phyloP scores from a whole-genome alignment of 1,284 basidiomycete genomes.

The Irpex sp. region DNA sequence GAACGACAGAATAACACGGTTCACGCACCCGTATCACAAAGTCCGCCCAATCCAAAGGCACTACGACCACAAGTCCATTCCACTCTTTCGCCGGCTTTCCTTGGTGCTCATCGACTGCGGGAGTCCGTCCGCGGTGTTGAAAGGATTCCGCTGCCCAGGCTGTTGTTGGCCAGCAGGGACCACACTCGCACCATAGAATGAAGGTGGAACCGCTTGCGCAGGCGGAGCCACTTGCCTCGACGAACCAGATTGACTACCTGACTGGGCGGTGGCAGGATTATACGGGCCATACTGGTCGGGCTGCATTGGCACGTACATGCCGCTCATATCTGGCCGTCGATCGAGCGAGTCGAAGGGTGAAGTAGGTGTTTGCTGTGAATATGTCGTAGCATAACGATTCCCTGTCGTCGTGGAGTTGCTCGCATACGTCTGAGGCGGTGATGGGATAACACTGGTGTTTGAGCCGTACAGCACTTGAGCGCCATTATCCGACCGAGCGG shows the following conservation, averaged over 20 bases:
- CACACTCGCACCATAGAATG: constrained; percentile 69
- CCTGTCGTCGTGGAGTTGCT: constrained; percentile 47
- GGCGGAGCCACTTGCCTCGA: constrained; percentile 45
- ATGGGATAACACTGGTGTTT: constrained; percentile 54
- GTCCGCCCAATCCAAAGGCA: constrained; percentile 29
- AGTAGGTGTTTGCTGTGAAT: constrained; percentile 38
- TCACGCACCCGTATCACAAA: not conserved
- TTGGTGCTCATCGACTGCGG: constrained; percentile 38
- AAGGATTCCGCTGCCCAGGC: constrained; percentile 52
- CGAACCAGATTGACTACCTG: constrained; percentile 29
- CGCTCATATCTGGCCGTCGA: constrained; percentile 59
- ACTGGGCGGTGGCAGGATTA: constrained; percentile 22
- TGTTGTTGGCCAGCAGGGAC: constrained; percentile 44
- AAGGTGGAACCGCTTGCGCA: constrained; percentile 47
- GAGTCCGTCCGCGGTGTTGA: constrained; percentile 37
- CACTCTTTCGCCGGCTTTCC: constrained; percentile 60
- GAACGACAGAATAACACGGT: not conserved
- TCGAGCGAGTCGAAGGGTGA: constrained; percentile 59
- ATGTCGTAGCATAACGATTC: constrained; percentile 55
- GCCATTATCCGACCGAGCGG: constrained; percentile 48
- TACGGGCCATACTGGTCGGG: constrained; percentile 71
- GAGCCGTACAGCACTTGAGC: constrained; percentile 40
- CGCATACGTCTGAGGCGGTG: constrained; percentile 68
- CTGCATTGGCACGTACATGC: constrained; percentile 74
- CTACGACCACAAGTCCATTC: constrained; percentile 75